These are phyloP conservation scores for Gracilaria caudata DNA, from an alignment of 23 red algal genomes.

Conservation along the genomic window DNA sequence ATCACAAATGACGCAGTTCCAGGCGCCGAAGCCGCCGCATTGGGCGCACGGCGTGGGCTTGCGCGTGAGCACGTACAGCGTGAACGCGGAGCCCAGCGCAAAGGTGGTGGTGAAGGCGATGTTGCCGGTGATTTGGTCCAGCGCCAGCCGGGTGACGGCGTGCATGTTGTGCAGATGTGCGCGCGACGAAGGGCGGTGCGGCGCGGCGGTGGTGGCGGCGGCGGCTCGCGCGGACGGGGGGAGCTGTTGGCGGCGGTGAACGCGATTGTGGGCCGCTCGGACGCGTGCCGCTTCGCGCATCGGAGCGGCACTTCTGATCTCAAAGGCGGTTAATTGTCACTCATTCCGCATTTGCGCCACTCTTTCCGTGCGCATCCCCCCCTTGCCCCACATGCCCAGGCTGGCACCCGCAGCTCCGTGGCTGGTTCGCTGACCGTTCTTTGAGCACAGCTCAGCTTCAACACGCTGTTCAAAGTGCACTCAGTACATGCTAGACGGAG, in stretches of 20 bases:
- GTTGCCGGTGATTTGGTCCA: constrained; percentile 25
- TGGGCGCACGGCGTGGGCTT: constrained; percentile 53
- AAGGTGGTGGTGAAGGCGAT: constrained; percentile 3
- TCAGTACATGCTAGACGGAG: neutral
- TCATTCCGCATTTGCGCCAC: constrained; percentile 20
- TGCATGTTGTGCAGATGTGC: neutral
- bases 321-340: neutral
- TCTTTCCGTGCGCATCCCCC: neutral
- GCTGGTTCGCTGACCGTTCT: too few relatives aligned
- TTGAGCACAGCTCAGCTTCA: too few relatives aligned
- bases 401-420: too few relatives aligned
- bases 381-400: too few relatives aligned
- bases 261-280: neutral
- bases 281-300: neutral
- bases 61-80: neutral
- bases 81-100: constrained; percentile 35
- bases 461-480: neutral
- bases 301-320: constrained; percentile 5
- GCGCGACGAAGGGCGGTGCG: too few relatives aligned
- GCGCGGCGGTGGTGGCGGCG: neutral
- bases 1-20: constrained; percentile 75
- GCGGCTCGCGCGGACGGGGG: neutral
- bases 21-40: constrained; percentile 51
- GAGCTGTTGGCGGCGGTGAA: neutral
- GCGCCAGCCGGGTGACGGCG: neutral